A percentile compares a stretch with the other conserved stretches of the same genome.
These are phyloP conservation scores for Fusarium bactridioides DNA, from an alignment of 2,329 filamentous ascomycete species.

Conservation along the genomic window DNA sequence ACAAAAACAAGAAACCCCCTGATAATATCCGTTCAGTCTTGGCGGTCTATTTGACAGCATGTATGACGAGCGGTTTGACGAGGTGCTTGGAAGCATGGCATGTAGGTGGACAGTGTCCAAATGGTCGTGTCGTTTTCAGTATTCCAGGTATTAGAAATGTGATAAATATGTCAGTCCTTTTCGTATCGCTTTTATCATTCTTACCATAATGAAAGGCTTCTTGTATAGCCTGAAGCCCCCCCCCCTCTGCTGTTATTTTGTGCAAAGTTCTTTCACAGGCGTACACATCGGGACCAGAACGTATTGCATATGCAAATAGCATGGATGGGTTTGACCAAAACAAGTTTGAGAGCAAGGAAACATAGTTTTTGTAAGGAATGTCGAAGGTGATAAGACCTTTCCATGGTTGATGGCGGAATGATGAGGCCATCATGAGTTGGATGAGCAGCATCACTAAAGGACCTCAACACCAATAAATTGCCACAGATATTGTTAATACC, in stretches of 20 bases:
- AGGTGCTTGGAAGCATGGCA: background rate
- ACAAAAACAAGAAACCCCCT: background rate
- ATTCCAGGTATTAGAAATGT: too few relatives aligned
- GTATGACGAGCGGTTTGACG: background rate
- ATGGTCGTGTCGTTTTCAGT: background rate
- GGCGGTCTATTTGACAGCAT: background rate
- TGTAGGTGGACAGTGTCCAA: background rate
- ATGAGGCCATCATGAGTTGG: conserved; percentile 5
- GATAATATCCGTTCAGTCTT: background rate
- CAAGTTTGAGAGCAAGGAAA: background rate
- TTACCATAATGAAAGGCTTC: background rate
- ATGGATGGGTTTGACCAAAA: too few relatives aligned
- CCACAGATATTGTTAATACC: background rate
- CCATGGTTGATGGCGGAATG: background rate
- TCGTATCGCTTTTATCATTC: background rate
- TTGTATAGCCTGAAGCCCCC: too few relatives aligned
- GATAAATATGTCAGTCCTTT: background rate
- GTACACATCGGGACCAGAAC: background rate
- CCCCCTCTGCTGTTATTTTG: background rate
- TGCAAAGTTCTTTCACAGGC: background rate
- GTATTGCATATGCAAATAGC: background rate
- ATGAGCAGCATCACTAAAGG: background rate
- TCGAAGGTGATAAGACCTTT: background rate
- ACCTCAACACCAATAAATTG: background rate
- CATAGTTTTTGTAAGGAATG: background rate